Base-by-base conservation (phyloP, 176 grass and related monocot genomes). In the Guadua angustifolia region DNA sequence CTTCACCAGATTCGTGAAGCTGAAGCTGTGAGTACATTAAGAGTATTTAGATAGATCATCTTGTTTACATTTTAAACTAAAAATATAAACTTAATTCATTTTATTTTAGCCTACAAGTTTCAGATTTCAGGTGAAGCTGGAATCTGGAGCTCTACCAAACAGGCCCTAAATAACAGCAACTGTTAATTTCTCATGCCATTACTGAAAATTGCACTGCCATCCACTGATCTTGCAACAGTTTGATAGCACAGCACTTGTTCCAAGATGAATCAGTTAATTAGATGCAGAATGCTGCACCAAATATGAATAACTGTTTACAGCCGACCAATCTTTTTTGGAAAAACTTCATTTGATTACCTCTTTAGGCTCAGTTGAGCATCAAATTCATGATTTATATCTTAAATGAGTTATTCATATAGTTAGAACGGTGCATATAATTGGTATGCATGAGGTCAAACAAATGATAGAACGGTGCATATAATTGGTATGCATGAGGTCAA, bases 271-370 rank as follows among this genome's bases (percentile, higher is more conserved):
- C 21, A 51, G 14, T 71, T 60, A 38, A 71, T 46, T 24, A 36
- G 17, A 84, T 9, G 17, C 38, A 67, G 7, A 25, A n/a, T 61
- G 19, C 33, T 52, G 61, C 66, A 21, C 49, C 49, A 51, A 49
- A 75, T 77, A 33, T 7, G 64, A 21, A 52, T 40, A 71, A 40
- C 33, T 62, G 38, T 39, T 77, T 82, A 76, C 33, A 55, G 14
- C 13, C 46, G 55, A 55, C 22, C 73, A 35, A 2, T 24, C 47
- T 36, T 26, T 26, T 61, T 81, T 15, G 51, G 69, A 51, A 39
- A 80, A 85, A 78, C n/a, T 62, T n/a, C 3, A 5, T 75, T 52
- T 32, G 18, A 70, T 85, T 71, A 45, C 64, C 49, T 12, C 44
- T 56, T 86, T 60, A 60, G 21, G 49, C 13, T 70, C 42, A 76